A percentile compares a stretch with the other conserved stretches of the same genome.
Conservation (phyloP, 768 basidiomycete species). For the Tulasnella sp. region DNA sequence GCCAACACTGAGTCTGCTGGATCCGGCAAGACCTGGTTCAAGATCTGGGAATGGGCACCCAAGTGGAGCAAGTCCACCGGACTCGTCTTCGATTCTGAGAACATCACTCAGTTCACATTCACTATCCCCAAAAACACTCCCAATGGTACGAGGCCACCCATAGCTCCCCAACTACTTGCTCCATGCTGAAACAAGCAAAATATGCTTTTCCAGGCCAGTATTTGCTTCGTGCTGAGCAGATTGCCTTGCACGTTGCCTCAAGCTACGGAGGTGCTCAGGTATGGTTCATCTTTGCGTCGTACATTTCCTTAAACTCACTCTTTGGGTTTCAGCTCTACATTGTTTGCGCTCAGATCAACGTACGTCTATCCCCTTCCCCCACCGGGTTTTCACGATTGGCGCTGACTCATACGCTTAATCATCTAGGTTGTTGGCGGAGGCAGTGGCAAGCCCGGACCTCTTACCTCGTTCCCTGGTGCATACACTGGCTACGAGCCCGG, state of each 20-base stretch:
- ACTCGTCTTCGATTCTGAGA: slow-evolving; percentile 23
- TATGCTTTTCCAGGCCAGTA: slow-evolving; percentile 18
- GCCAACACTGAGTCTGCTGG: slow-evolving; percentile 31
- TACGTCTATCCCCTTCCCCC: background rate
- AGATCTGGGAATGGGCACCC: slow-evolving; percentile 17
- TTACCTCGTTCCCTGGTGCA: slow-evolving; percentile 39
- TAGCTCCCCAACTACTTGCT: too few relatives aligned
- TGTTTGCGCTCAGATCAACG: slow-evolving; percentile 37
- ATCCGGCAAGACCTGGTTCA: slow-evolving; percentile 40
- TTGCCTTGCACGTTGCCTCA: slow-evolving; percentile 34
- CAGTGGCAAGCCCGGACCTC: slow-evolving; percentile 33
- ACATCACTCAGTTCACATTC: slow-evolving; percentile 31
- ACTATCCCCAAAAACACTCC: slow-evolving; percentile 35
- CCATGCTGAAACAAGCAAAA: slow-evolving; percentile 18
- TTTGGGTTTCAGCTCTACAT: slow-evolving; percentile 27
- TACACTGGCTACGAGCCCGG: slow-evolving; percentile 24
- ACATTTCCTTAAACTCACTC: background rate
- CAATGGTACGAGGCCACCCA: slow-evolving; percentile 36
- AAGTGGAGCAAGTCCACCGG: slow-evolving; percentile 18
- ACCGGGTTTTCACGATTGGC: background rate
- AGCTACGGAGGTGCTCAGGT: slow-evolving; percentile 31
- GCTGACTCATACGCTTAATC: background rate
- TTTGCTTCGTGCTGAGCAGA: slow-evolving; percentile 36
- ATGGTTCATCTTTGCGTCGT: background rate
- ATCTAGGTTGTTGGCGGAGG: slow-evolving; percentile 31